These are phyloP conservation scores for Pleurozium schreberi DNA, from an alignment of 225 moss, liverwort and hornwort genomes.

Conservation along the genomic window DNA sequence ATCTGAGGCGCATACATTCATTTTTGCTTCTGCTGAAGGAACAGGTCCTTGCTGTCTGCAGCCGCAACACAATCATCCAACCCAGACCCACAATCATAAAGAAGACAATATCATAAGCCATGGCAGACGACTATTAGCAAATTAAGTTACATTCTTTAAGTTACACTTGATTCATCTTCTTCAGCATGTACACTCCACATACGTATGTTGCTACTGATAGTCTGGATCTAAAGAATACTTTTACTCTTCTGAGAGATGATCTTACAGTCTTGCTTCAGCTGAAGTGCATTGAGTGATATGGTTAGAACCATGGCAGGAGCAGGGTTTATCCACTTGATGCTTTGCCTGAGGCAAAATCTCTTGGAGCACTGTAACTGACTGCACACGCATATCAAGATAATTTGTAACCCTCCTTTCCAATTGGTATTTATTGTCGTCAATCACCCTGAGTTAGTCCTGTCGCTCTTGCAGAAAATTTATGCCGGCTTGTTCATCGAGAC, in stretches of 20 bases:
- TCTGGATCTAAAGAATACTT: neutral
- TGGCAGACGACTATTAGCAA: neutral
- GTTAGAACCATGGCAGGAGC: slow-evolving; percentile 30
- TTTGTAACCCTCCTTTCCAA: neutral
- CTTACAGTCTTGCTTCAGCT: slow-evolving; percentile 23
- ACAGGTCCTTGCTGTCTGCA: slow-evolving; percentile 35
- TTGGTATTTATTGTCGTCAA: neutral
- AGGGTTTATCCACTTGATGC: slow-evolving; percentile 47
- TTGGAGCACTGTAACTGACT: slow-evolving; percentile 56
- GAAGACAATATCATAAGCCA: neutral
- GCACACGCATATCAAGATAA: neutral
- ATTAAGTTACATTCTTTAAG: neutral
- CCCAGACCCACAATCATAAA: slow-evolving; percentile 6
- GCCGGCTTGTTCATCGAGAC: neutral
- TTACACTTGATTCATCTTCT: neutral
- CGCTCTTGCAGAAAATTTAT: neutral
- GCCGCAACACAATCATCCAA: neutral
- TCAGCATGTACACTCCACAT: neutral
- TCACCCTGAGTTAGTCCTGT: neutral
- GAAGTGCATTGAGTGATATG: slow-evolving; percentile 17
- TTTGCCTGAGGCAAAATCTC: slow-evolving; percentile 49
- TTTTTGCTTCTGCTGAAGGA: slow-evolving; percentile 7
- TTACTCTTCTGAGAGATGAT: neutral
- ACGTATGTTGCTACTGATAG: neutral
- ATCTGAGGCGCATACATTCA: slow-evolving; percentile 13